These are phyloP conservation scores for Lumnitzera littorea DNA, from an alignment of 345 rosid genomes.

Conservation along the genomic window DNA sequence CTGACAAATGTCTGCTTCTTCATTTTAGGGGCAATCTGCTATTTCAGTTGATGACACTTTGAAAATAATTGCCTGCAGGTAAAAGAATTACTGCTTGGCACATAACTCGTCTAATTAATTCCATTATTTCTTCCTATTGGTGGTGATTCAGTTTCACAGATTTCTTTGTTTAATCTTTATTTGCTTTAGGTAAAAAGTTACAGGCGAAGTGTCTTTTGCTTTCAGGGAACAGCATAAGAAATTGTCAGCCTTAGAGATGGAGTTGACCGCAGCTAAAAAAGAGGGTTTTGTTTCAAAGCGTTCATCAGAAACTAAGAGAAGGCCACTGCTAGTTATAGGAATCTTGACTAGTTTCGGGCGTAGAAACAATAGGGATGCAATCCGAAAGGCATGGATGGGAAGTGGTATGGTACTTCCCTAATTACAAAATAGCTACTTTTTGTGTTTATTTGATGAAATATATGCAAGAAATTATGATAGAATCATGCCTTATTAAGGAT, in stretches of 20 bases:
- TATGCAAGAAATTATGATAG: no score
- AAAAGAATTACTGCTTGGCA: constrained; percentile 2
- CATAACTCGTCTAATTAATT: neutral
- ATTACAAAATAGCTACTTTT: neutral
- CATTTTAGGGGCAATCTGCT: constrained; percentile 68
- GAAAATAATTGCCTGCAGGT: constrained; percentile 92
- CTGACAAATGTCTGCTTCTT: constrained; percentile 4
- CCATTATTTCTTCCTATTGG: neutral
- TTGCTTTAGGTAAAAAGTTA: neutral
- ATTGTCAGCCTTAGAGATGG: constrained; percentile 59
- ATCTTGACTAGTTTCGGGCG: constrained; percentile 65
- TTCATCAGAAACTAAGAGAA: constrained; percentile 35
- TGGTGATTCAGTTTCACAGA: no score
- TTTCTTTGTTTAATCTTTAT: neutral
- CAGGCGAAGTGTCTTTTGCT: constrained; percentile 7
- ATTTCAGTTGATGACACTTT: constrained; percentile 84
- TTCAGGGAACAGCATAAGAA: constrained; percentile 82
- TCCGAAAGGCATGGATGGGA: constrained; percentile 94
- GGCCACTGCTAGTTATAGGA: constrained; percentile 65
- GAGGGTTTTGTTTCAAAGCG: constrained; percentile 55
- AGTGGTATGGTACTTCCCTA: constrained; percentile 33
- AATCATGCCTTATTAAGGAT: no score
- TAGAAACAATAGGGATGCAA: constrained; percentile 70
- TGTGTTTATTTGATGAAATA: neutral
- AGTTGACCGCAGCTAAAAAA: constrained; percentile 52